These are phyloP conservation scores for Moesziomyces sp. DNA, from an alignment of 1,284 basidiomycete species.

Conservation along the genomic window DNA sequence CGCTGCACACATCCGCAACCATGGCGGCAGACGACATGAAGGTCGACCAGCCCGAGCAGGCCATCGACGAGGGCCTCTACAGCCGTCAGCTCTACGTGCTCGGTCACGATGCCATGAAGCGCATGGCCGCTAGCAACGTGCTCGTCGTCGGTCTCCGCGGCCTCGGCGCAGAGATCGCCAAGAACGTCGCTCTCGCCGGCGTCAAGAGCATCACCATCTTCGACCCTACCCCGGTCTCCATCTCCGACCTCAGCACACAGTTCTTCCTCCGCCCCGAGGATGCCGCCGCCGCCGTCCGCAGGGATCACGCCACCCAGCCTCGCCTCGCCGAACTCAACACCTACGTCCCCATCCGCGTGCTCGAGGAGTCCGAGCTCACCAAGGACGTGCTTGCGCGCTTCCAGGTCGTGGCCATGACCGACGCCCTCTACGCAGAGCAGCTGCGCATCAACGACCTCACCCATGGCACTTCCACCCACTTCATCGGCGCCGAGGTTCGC, in stretches of 20 bases:
- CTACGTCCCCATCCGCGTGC: slow-evolving; percentile 90
- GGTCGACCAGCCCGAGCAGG: slow-evolving; percentile 50
- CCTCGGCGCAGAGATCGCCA: slow-evolving; percentile 96
- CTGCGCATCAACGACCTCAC: slow-evolving; percentile 90
- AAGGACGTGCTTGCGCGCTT: slow-evolving; percentile 55
- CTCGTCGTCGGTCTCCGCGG: slow-evolving; percentile 93
- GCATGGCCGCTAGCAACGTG: slow-evolving; percentile 96
- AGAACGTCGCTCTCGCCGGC: slow-evolving; percentile 93
- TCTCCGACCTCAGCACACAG: slow-evolving; percentile 92
- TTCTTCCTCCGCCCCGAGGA: slow-evolving; percentile 94
- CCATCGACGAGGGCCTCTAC: slow-evolving; percentile 61
- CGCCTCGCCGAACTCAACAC: slow-evolving; percentile 93
- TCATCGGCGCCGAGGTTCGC: slow-evolving; percentile 89
- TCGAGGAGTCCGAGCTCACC: slow-evolving; percentile 57
- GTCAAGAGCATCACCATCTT: slow-evolving; percentile 97
- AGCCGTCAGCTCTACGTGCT: slow-evolving; percentile 67
- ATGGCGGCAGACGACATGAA: slow-evolving; percentile 52
- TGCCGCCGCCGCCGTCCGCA: slow-evolving; percentile 74
- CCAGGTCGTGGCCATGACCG: slow-evolving; percentile 85
- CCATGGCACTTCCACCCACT: slow-evolving; percentile 76
- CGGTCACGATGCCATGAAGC: slow-evolving; percentile 84
- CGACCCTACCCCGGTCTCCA: slow-evolving; percentile 86
- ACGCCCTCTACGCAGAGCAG: slow-evolving; percentile 81
- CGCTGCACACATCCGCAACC: slow-evolving; percentile 2
- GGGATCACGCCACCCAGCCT: slow-evolving; percentile 87